Evolutionary conservation across 2,329 filamentous ascomycete species (phyloP).

Genomic region (Fusarium temperatum): DNA sequence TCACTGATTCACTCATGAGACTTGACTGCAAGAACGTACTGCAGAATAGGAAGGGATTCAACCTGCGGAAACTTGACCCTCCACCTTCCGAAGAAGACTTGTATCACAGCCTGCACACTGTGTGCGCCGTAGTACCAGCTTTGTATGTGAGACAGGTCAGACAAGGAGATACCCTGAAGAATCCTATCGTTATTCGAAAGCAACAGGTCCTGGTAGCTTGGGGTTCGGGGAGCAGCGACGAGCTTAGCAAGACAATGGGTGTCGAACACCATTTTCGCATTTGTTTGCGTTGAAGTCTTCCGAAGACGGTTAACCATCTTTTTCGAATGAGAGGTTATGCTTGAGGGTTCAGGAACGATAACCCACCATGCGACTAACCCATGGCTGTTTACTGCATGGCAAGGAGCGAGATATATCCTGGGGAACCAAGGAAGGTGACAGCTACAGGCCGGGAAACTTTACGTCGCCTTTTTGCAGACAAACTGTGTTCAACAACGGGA

Average conservation of each 20-base stretch:
- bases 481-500: background rate
- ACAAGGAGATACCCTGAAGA: constrained; percentile 46
- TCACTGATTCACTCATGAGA: constrained; percentile 44
- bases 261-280: constrained; percentile 44
- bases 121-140: constrained; percentile 49
- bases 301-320: constrained; percentile 24
- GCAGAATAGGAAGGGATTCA: constrained; percentile 50
- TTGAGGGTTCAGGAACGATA: background rate
- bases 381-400: background rate
- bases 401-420: background rate
- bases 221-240: constrained; percentile 46
- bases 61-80: constrained; percentile 45
- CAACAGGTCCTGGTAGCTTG: constrained; percentile 53
- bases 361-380: background rate
- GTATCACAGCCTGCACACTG: constrained; percentile 43
- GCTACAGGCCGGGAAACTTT: background rate
- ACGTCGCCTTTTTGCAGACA: background rate
- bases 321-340: constrained; percentile 6
- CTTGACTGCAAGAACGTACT: constrained; percentile 51
- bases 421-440: background rate
- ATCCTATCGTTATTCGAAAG: constrained; percentile 47
- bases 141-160: constrained; percentile 50
- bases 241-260: constrained; percentile 40
- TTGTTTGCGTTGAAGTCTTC: constrained; percentile 39
- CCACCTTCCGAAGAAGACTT: constrained; percentile 45